Conservation (phyloP, 176 grass and related monocot genomes). For the Rhynchospora breviuscula region DNA sequence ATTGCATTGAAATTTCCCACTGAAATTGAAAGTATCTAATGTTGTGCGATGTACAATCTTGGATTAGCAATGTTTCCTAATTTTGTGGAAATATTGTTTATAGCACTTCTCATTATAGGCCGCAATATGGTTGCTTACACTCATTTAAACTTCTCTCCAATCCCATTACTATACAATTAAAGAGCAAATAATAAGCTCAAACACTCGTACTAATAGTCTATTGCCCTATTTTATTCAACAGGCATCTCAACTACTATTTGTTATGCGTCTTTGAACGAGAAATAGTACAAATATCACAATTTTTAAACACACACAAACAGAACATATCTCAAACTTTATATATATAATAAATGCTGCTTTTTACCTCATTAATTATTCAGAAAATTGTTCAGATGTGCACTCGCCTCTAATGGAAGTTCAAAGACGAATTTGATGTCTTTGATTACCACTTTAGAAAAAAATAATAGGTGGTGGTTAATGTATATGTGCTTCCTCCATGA, state of each 20-base stretch:
- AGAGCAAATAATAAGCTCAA: not conserved
- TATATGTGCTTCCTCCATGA: not conserved
- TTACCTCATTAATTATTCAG: not conserved
- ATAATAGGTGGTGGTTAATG: not conserved
- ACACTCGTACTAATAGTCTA: not conserved
- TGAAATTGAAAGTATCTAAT: not conserved
- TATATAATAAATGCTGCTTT: not conserved
- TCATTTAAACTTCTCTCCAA: not conserved
- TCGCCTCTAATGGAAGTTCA: not conserved
- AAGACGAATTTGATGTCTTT: not conserved
- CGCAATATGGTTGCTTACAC: not conserved
- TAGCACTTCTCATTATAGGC: not conserved
- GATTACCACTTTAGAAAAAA: not conserved
- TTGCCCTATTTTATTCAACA: not conserved
- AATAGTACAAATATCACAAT: not conserved
- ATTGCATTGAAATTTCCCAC: not conserved
- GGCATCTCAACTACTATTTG: not conserved
- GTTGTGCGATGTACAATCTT: not conserved
- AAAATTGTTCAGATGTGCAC: not conserved
- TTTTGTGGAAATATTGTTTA: not conserved
- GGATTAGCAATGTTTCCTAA: not conserved
- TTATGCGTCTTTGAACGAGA: not conserved
- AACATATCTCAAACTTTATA: not conserved
- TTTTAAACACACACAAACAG: not conserved
- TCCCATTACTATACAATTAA: not conserved